Conservation (phyloP, 2,329 filamentous ascomycete species). For the Microcera coccophila region DNA sequence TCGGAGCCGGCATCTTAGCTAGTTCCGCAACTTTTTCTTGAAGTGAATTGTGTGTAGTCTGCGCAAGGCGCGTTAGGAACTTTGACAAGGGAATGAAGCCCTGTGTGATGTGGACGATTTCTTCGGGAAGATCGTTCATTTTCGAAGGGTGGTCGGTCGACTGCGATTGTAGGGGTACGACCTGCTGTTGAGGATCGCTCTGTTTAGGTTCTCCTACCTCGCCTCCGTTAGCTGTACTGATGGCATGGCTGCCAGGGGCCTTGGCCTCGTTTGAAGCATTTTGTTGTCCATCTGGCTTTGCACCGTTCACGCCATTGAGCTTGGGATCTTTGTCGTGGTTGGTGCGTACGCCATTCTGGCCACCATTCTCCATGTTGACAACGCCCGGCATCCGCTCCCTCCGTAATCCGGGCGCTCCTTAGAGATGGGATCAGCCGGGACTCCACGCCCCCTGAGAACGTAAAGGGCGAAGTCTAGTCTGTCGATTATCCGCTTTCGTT, state of each 20-base stretch:
- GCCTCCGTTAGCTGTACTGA: slow-evolving; percentile 28
- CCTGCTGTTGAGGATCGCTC: slow-evolving; percentile 15
- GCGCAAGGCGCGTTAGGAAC: slow-evolving; percentile 73
- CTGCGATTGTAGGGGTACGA: slow-evolving; percentile 14
- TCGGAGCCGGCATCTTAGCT: slow-evolving; percentile 61
- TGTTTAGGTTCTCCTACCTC: slow-evolving; percentile 14
- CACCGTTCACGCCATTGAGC: slow-evolving; percentile 44
- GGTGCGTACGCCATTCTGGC: slow-evolving; percentile 49
- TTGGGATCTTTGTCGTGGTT: slow-evolving; percentile 52
- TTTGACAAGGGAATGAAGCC: slow-evolving; percentile 72
- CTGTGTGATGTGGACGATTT: slow-evolving; percentile 67
- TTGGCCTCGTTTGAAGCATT: slow-evolving; percentile 34
- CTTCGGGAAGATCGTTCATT: slow-evolving; percentile 58
- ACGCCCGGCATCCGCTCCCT: slow-evolving; percentile 45
- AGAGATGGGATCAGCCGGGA: slow-evolving; percentile 7
- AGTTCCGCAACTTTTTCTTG: slow-evolving; percentile 66
- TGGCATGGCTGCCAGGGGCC: slow-evolving; percentile 10
- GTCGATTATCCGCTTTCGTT: slow-evolving; percentile 10
- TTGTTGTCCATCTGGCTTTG: slow-evolving; percentile 21
- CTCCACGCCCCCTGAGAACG: slow-evolving; percentile 15
- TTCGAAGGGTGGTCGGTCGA: slow-evolving; percentile 28
- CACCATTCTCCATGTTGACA: slow-evolving; percentile 54
- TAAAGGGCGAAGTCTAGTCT: slow-evolving; percentile 11
- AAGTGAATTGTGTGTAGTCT: slow-evolving; percentile 77
- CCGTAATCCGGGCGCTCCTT: slow-evolving; percentile 9